Evolutionary conservation across 2,329 filamentous ascomycete genomes (phyloP), one percentile per base, ranked within the genome.

Genomic region (Geosmithia morbida): DNA sequence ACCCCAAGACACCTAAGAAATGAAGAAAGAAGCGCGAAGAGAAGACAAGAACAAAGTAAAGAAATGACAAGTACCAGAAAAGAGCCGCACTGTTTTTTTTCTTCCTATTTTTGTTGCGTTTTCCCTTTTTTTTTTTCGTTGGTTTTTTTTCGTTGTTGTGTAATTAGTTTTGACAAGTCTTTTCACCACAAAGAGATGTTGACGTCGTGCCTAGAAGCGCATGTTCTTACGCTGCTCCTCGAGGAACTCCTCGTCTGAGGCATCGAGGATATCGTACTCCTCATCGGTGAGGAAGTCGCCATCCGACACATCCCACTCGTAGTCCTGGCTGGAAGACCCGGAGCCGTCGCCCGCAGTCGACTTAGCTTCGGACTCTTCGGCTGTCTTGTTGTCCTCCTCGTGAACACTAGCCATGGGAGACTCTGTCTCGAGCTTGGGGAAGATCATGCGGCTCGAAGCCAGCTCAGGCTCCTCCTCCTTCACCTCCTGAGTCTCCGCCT

Each of bases 201-300:
- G 22, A 8, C 22, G 4, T 26, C 22, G 22, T 26, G 22, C 22
- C 22, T 26, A 26, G 22, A 26, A 26, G 22, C 22, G 6, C 33
- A 37, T 37, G 14, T 37, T 13, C 33, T 47, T 47, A 13, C 29
- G 40, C 46, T 47, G 40, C 39, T 77, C 77, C 51, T 74, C 72
- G 46, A 79, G 62, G 54, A 76, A 83, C 61, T 97, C 90, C 63
- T 94, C 86, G 55, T 97, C 90, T 50, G 87, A 94, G 42, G 88
- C 90, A 67, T 96, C 88, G 43, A 97, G 79, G 54, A 97, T 89
- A 58, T 98, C 92, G 63, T 97, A 98, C 67, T 98, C 92, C 63
- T 97, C 92, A 53, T 98, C 92, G 0, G 92, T 97, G 71, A 94
- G 68, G 72, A 95, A 96, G 13, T 83, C 85, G 50, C 85, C 79